These are phyloP conservation scores for Sporothrix dimorphospora DNA, from an alignment of 2,329 filamentous ascomycete species.

Conservation along the genomic window DNA sequence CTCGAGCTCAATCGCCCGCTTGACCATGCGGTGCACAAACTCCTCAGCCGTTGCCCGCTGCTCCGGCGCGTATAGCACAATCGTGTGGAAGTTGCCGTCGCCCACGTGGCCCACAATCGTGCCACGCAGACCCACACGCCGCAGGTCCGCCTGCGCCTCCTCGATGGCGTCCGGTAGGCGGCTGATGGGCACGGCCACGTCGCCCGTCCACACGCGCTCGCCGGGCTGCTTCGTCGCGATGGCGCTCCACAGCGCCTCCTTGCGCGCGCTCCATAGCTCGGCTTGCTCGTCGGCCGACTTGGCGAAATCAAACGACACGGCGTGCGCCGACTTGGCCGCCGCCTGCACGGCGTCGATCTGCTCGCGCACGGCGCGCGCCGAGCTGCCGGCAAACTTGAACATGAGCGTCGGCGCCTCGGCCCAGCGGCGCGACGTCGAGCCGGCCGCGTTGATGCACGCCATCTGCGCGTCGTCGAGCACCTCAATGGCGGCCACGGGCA, in stretches of 20 bases:
- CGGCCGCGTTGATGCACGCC: conserved; percentile 66
- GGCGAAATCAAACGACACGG: conserved; percentile 78
- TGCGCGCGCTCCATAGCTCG: conserved; percentile 81
- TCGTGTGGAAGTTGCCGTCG: conserved; percentile 69
- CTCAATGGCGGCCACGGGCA: conserved; percentile 89
- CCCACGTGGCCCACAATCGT: conserved; percentile 73
- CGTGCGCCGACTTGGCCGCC: conserved; percentile 63
- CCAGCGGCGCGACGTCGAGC: conserved; percentile 69
- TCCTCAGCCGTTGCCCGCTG: conserved; percentile 69
- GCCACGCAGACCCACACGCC: conserved; percentile 72
- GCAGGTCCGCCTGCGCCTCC: conserved; percentile 70
- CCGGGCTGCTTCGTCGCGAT: conserved; percentile 66
- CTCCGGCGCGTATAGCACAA: conserved; percentile 64
- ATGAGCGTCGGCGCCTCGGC: conserved; percentile 75
- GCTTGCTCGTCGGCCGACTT: conserved; percentile 66
- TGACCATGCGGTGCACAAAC: conserved; percentile 82
- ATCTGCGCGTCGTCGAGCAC: conserved; percentile 93
- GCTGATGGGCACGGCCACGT: conserved; percentile 82
- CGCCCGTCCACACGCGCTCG: conserved; percentile 83
- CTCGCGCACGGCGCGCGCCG: conserved; percentile 69
- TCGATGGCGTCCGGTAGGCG: conserved; percentile 75
- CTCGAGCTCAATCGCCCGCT: conserved; percentile 81
- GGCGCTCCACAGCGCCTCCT: conserved; percentile 82
- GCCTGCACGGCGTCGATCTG: conserved; percentile 70
- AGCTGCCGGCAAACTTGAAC: conserved; percentile 81